phyloP scores from a whole-genome alignment of 2,329 filamentous ascomycete genomes.

The Metarhizium brunneum region DNA sequence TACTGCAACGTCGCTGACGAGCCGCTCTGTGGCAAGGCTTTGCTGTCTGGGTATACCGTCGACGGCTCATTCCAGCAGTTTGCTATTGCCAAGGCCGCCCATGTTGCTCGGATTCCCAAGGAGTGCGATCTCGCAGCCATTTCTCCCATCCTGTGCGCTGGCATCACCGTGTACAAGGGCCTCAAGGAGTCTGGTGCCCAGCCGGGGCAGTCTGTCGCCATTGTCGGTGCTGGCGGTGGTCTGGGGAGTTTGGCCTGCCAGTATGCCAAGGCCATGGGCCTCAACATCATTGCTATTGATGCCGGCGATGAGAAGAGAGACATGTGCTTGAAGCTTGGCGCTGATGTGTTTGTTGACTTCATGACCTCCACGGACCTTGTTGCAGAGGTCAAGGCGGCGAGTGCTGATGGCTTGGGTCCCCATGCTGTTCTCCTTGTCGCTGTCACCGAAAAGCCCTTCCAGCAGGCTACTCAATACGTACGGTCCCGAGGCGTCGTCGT shows the following conservation, averaged over 20 bases:
- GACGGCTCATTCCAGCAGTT: conserved; percentile 94
- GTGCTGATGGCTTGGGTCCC: conserved; percentile 71
- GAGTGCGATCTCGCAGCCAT: conserved; percentile 66
- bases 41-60: conserved; percentile 84
- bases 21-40: conserved; percentile 66
- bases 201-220: conserved; percentile 70
- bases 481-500: conserved; percentile 74
- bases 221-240: conserved; percentile 80
- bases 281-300: conserved; percentile 74
- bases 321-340: conserved; percentile 62
- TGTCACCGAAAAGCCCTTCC: conserved; percentile 85
- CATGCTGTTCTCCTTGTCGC: conserved; percentile 83
- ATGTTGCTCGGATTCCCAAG: conserved; percentile 75
- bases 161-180: conserved; percentile 87
- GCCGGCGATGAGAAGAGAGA: conserved; percentile 70
- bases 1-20: conserved; percentile 79
- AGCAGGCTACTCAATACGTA: conserved; percentile 85
- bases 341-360: conserved; percentile 73
- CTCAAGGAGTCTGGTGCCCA: conserved; percentile 70
- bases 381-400: conserved; percentile 73
- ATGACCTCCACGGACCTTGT: conserved; percentile 65
- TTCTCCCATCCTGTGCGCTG: conserved; percentile 73
- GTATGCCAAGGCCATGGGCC: conserved; percentile 86
- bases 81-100: conserved; percentile 74
- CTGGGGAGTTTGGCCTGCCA: conserved; percentile 72